Conservation (phyloP, 2,329 filamentous ascomycete genomes). For the Aureobasidium mangrovei region DNA sequence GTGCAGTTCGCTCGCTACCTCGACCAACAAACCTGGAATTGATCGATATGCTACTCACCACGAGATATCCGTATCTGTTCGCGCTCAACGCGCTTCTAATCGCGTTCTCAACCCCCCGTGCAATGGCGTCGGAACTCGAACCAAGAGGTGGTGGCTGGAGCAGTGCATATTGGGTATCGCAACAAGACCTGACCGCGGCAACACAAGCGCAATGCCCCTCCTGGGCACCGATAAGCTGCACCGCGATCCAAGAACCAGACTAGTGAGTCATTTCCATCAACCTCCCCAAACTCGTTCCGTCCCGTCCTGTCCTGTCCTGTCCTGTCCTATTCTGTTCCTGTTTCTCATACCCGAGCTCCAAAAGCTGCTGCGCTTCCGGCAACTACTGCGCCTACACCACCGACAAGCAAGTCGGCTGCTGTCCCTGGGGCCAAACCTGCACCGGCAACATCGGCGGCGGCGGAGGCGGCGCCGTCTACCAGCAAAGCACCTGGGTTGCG, state of each 20-base stretch:
- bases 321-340: neutral
- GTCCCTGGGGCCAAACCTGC: conserved; percentile 26
- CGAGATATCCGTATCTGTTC: neutral
- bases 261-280: conserved; percentile 29
- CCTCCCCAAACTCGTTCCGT: neutral
- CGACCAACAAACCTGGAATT: neutral
- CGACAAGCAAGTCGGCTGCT: conserved; percentile 27
- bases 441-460: conserved; percentile 17
- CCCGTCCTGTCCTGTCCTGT: neutral
- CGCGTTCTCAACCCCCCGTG: neutral
- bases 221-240: conserved; percentile 33
- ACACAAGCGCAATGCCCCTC: conserved; percentile 27
- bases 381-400: conserved; percentile 25
- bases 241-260: conserved; percentile 32
- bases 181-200: conserved; percentile 24
- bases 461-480: conserved; percentile 7
- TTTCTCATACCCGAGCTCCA: neutral
- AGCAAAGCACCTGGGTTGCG: conserved; percentile 13
- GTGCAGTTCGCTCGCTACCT: neutral
- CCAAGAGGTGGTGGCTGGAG: neutral
- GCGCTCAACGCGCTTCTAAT: no score
- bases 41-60: neutral
- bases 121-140: neutral
- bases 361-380: conserved; percentile 27
- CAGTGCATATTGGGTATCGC: conserved; percentile 3